These are phyloP conservation scores for Vaucheria bursata DNA, from an alignment of 352 stramenopile genomes.

Conservation along the genomic window DNA sequence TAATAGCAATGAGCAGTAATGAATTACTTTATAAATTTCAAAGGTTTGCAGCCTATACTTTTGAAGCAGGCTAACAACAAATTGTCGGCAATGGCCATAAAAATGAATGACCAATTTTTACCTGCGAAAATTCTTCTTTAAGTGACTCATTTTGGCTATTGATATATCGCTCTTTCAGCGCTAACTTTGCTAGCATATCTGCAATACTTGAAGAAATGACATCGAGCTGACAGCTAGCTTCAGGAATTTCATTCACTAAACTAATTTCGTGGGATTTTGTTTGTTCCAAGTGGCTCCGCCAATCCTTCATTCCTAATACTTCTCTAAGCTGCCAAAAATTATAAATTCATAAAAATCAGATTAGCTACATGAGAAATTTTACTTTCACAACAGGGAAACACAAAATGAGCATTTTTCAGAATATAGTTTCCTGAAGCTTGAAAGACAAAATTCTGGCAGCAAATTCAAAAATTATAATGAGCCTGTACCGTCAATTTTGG, in stretches of 20 bases:
- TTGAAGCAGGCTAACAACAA: not conserved
- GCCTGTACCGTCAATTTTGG: slow-evolving; percentile 51
- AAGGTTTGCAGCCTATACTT: no score
- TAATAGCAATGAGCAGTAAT: not conserved
- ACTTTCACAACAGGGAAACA: not conserved
- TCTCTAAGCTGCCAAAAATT: slow-evolving; percentile 8
- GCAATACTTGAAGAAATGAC: slow-evolving; percentile 22
- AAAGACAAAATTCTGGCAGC: no score
- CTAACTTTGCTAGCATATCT: slow-evolving; percentile 53
- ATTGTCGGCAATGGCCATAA: no score
- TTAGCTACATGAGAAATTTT: no score
- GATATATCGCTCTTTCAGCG: slow-evolving; percentile 56
- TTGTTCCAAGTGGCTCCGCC: slow-evolving; percentile 56
- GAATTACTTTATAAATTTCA: no score
- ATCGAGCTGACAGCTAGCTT: slow-evolving; percentile 43
- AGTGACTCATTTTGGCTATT: slow-evolving; percentile 55
- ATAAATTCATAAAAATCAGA: no score
- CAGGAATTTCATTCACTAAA: slow-evolving; percentile 30
- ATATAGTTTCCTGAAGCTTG: no score
- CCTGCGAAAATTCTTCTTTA: slow-evolving; percentile 51
- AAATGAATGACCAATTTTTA: no score
- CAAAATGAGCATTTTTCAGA: no score
- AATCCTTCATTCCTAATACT: no score
- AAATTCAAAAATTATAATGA: not conserved
- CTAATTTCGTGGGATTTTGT: slow-evolving; percentile 46